Evolutionary conservation across 306 rosid genomes (phyloP).

Genomic region (Corylus americana): DNA sequence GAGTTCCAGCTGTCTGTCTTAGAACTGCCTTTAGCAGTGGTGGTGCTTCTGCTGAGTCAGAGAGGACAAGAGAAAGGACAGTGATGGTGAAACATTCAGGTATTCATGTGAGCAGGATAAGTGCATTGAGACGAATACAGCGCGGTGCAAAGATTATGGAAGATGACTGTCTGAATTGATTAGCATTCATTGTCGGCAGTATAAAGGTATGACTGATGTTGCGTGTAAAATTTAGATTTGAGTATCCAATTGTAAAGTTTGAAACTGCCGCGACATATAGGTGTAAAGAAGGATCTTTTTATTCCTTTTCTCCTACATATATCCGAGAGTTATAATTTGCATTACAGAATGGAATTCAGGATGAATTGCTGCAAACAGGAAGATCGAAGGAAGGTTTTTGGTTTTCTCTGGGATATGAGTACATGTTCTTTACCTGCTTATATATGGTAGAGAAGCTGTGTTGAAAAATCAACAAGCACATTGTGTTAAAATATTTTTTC

Average conservation of each 20-base stretch:
- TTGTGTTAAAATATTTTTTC: neutral
- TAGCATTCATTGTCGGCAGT: neutral
- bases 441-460: neutral
- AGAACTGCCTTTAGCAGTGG: conserved; percentile 12
- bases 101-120: conserved; percentile 40
- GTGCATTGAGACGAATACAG: conserved; percentile 38
- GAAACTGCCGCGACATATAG: conserved; percentile 13
- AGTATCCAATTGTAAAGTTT: neutral
- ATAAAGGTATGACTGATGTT: neutral
- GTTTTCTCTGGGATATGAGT: neutral
- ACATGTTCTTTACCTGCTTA: neutral
- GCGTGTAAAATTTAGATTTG: neutral
- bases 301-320: neutral
- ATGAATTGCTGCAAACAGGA: neutral
- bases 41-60: conserved; percentile 12
- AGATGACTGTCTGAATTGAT: conserved; percentile 31
- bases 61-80: conserved; percentile 30
- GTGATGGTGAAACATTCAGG: conserved; percentile 32
- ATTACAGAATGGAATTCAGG: neutral
- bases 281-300: conserved; percentile 15
- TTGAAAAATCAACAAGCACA: neutral
- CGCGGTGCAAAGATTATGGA: conserved; percentile 57
- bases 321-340: neutral
- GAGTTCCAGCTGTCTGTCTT: conserved; percentile 7
- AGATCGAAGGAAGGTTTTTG: neutral